Evolutionary conservation across 2,329 filamentous ascomycete species (phyloP), one percentile per base, ranked within the genome.

Genomic region (Colletotrichum liaoningense): DNA sequence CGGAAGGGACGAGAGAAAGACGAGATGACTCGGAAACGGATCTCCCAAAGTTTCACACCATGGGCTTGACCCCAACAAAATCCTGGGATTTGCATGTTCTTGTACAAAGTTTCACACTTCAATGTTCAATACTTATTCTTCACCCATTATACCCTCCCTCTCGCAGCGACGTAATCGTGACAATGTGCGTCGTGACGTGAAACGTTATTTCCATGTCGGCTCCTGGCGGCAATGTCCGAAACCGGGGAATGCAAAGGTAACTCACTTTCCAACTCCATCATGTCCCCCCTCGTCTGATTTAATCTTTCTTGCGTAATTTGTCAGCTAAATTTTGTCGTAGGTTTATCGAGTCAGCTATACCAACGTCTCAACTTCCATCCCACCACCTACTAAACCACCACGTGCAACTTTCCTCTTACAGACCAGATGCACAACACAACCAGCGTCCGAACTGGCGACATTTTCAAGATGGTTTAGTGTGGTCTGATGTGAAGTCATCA

Each of bases 101-200:
- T 73, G 70, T 73, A 73, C 35, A 73, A 70, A 73, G 70, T 65
- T 70, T 49, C 16, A 19, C 49, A 72, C 69, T 60, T 69, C 33
- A 57, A 65, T 70, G 70, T 73, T 65, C 70, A 70, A 70, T 70
- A 73, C 66, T 73, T 73, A 72, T 72, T 64, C 46, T 73, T 57
- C 22, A 24, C 58, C 4, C n/a, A 12, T 28, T 24, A 2, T 24
- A 22, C 59, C 26, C 28, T 63, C 24, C 26, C 35, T 7, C 38
- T 22, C 14, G 14, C 38, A 14, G 12, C 46, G 26, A 56, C 28
- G 24, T 22, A 28, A 59, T 35, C 42, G 65, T 59, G 59, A 69
- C 38, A 28, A 14, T 55, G 1, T 35, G 16, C 35, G 69, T 64
- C 67, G 28, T 60, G 46, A 42, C n/a, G 28, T 60, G 67, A 73